A percentile compares a stretch with the other conserved stretches of the same genome.
Evolutionary conservation across 169 alveolate genomes (phyloP).

Genomic region (Neospora caninum): DNA sequence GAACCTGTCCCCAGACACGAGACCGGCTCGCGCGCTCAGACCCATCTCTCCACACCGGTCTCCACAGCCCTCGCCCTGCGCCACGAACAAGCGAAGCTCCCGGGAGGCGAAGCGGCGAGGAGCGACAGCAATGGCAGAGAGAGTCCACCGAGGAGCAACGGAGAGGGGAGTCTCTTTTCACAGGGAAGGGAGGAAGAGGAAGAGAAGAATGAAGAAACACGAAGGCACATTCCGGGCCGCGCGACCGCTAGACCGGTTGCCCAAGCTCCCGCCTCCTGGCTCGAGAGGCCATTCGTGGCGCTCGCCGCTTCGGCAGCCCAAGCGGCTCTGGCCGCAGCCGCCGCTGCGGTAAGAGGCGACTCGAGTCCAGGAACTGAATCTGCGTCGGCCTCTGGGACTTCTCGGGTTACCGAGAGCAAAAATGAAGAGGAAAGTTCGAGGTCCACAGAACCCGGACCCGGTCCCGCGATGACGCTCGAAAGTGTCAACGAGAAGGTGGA

Average conservation of each 20-base stretch:
- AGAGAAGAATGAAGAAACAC: background rate
- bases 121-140: background rate
- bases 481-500: background rate
- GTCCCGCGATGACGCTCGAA: background rate
- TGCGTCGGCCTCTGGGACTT: background rate
- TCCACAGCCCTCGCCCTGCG: background rate
- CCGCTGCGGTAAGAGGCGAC: background rate
- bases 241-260: background rate
- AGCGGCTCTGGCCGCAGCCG: slow-evolving; percentile 25
- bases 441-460: background rate
- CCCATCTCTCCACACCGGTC: background rate
- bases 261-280: background rate
- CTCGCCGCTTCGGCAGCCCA: slow-evolving; percentile 16
- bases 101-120: background rate
- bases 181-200: background rate
- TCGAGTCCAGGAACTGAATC: background rate
- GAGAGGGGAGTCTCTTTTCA: background rate
- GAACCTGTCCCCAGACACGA: background rate
- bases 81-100: background rate
- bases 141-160: background rate
- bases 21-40: background rate
- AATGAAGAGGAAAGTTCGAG: background rate
- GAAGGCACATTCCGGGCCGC: background rate
- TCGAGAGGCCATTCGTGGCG: background rate
- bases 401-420: background rate